Percentiles rank a stretch among this genome's conserved stretches.
phyloP scores from a whole-genome alignment of 2,329 filamentous ascomycete species.

The Decorospora gaudefroyi region DNA sequence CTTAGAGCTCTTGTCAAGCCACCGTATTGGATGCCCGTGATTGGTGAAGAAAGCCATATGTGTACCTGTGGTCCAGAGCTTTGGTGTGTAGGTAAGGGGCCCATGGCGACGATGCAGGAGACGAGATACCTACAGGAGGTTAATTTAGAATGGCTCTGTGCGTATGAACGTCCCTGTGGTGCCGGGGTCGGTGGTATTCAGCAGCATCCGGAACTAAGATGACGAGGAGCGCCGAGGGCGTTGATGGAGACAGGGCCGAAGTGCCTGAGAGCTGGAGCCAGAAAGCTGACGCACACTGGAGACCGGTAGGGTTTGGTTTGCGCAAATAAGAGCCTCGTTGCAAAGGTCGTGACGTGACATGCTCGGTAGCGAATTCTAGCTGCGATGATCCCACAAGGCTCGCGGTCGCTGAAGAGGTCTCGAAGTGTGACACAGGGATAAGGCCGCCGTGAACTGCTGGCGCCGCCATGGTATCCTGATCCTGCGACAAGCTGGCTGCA shows the following conservation, averaged over 20 bases:
- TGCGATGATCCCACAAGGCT: slow-evolving; percentile 12
- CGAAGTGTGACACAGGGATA: slow-evolving; percentile 28
- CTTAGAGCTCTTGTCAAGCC: slow-evolving; percentile 15
- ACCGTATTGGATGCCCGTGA: slow-evolving; percentile 1
- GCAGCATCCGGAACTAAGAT: slow-evolving; percentile 30
- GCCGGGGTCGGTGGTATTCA: slow-evolving; percentile 28
- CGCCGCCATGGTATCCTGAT: slow-evolving; percentile 26
- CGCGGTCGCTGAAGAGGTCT: slow-evolving; percentile 13
- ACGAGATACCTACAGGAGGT: slow-evolving; percentile 20
- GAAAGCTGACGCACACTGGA: slow-evolving; percentile 26
- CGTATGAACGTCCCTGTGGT: slow-evolving; percentile 38
- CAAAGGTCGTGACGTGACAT: slow-evolving; percentile 17
- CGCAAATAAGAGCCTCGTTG: slow-evolving; percentile 14
- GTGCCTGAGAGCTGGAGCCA: slow-evolving; percentile 29
- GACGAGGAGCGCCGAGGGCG: slow-evolving; percentile 25
- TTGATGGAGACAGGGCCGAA: slow-evolving; percentile 32
- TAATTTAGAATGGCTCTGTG: slow-evolving; percentile 39
- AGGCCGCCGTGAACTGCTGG: slow-evolving; percentile 23
- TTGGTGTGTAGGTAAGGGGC: slow-evolving; percentile 23
- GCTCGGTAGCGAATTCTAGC: slow-evolving; percentile 12
- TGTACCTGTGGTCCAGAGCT: slow-evolving; percentile 14
- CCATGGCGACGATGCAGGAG: slow-evolving; percentile 25
- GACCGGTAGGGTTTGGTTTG: slow-evolving; percentile 15
- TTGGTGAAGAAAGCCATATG: slow-evolving; percentile 5
- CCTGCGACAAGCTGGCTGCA: slow-evolving; percentile 42